These are phyloP conservation scores for Saccharomycopsis javanensis DNA, from an alignment of 805 yeast genomes.

Conservation along the genomic window DNA sequence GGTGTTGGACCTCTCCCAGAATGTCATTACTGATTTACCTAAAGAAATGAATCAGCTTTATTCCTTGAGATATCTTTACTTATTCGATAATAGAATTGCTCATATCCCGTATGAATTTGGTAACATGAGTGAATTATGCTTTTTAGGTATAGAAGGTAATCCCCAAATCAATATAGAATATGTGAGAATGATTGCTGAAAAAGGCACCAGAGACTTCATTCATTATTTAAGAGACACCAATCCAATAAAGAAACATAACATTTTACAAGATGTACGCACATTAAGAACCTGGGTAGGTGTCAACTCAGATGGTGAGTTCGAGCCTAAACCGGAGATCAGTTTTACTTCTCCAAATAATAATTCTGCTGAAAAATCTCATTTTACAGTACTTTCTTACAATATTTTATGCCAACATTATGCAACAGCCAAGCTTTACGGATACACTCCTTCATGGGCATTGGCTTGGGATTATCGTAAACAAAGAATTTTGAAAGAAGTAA, in stretches of 20 bases:
- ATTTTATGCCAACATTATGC: slow-evolving; percentile 95
- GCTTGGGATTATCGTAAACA: slow-evolving; percentile 87
- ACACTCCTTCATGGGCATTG: slow-evolving; percentile 96
- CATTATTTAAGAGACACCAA: slow-evolving; percentile 69
- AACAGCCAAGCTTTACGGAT: slow-evolving; percentile 81
- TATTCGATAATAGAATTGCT: slow-evolving; percentile 76
- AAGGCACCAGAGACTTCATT: slow-evolving; percentile 78
- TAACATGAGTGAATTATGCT: slow-evolving; percentile 68
- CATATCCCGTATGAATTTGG: slow-evolving; percentile 81
- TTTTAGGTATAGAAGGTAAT: slow-evolving; percentile 91
- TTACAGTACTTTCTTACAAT: slow-evolving; percentile 80
- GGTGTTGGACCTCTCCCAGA: slow-evolving; percentile 78
- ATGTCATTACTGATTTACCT: slow-evolving; percentile 64
- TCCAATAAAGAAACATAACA: slow-evolving; percentile 46
- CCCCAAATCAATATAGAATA: slow-evolving; percentile 53
- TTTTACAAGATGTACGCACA: slow-evolving; percentile 2
- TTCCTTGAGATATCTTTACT: slow-evolving; percentile 68
- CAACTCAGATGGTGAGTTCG: slow-evolving; percentile 64
- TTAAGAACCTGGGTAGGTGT: slow-evolving; percentile 70
- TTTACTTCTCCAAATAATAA: slow-evolving; percentile 19
- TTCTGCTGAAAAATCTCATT: slow-evolving; percentile 31
- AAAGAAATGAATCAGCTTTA: slow-evolving; percentile 74
- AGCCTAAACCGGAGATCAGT: slow-evolving; percentile 24
- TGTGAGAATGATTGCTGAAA: slow-evolving; percentile 61
- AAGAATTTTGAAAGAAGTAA: slow-evolving; percentile 61